Evolutionary conservation across 2,329 filamentous ascomycete species (phyloP).

Genomic region (Tricladium varicosporioides): DNA sequence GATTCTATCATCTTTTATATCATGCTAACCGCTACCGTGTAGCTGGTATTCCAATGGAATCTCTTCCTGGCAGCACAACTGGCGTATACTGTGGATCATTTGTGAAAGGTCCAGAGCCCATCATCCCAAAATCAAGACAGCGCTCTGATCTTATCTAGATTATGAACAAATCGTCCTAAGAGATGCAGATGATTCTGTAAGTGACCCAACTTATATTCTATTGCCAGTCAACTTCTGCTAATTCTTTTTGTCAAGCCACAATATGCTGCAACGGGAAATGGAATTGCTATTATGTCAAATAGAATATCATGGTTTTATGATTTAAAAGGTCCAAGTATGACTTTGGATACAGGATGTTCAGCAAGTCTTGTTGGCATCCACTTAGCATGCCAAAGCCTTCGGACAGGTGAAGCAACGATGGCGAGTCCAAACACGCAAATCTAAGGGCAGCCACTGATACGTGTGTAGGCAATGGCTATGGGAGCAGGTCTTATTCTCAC

Average conservation of each 20-base stretch:
- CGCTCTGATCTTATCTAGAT: neutral
- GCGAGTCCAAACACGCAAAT: slow-evolving; percentile 17
- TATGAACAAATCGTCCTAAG: slow-evolving; percentile 12
- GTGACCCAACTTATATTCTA: neutral
- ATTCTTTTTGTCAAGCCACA: slow-evolving; percentile 20
- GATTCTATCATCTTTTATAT: neutral
- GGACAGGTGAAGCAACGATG: slow-evolving; percentile 39
- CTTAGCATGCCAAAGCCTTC: slow-evolving; percentile 36
- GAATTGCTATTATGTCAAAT: slow-evolving; percentile 43
- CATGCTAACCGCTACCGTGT: neutral
- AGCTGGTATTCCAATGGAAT: slow-evolving; percentile 19
- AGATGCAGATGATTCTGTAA: slow-evolving; percentile 11
- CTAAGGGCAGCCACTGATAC: neutral
- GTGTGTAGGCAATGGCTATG: neutral
- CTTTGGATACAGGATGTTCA: slow-evolving; percentile 46
- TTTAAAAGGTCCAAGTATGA: slow-evolving; percentile 38
- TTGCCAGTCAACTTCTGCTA: neutral
- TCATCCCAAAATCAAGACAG: no score
- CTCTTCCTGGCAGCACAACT: slow-evolving; percentile 9
- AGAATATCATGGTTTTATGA: slow-evolving; percentile 40
- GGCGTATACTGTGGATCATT: slow-evolving; percentile 18
- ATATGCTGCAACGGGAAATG: slow-evolving; percentile 35
- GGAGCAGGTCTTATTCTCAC: slow-evolving; percentile 41
- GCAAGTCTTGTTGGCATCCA: slow-evolving; percentile 37
- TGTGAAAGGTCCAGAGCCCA: slow-evolving; percentile 7